Conservation (phyloP, 805 yeast genomes). For the Pichia sporocuriosa region DNA sequence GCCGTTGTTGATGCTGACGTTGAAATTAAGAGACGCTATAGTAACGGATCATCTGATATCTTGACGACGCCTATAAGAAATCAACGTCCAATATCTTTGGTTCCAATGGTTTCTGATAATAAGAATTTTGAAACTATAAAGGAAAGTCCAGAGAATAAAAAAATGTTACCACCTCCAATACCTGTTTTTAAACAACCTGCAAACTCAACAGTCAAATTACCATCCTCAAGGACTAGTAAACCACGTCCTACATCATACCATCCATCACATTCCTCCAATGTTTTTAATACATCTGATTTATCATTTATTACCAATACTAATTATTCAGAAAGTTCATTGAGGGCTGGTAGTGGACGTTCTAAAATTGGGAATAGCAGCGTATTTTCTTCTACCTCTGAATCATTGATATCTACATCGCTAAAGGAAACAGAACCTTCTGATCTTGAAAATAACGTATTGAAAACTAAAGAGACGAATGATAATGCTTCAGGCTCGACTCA, state of each 20-base stretch:
- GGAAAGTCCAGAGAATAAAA: constrained; percentile 34
- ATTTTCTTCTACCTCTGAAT: constrained; percentile 13
- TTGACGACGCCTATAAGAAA: constrained; percentile 14
- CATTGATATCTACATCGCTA: constrained; percentile 25
- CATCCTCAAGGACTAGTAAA: constrained; percentile 38
- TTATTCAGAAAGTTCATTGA: constrained; percentile 19
- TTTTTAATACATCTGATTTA: constrained; percentile 23
- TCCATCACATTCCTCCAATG: constrained; percentile 43
- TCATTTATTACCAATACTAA: constrained; percentile 25
- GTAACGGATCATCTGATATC: constrained; percentile 20
- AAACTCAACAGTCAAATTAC: constrained; percentile 29
- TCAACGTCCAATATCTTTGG: constrained; percentile 32
- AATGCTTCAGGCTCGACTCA: no score
- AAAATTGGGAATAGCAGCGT: constrained; percentile 9
- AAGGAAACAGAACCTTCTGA: constrained; percentile 15
- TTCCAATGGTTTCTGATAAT: constrained; percentile 21
- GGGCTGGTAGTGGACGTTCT: constrained; percentile 1
- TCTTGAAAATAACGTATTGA: constrained; percentile 21
- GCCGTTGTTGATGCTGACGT: constrained; percentile 64
- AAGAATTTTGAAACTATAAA: constrained; percentile 36
- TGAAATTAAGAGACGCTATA: constrained; percentile 29
- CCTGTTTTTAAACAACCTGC: constrained; percentile 20
- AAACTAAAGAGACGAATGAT: constrained; percentile 11
- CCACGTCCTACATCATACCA: constrained; percentile 84
- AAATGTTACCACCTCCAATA: constrained; percentile 21